Evolutionary conservation across 169 alveolate genomes (phyloP).

Genomic region (Prorocentrum cordatum): DNA sequence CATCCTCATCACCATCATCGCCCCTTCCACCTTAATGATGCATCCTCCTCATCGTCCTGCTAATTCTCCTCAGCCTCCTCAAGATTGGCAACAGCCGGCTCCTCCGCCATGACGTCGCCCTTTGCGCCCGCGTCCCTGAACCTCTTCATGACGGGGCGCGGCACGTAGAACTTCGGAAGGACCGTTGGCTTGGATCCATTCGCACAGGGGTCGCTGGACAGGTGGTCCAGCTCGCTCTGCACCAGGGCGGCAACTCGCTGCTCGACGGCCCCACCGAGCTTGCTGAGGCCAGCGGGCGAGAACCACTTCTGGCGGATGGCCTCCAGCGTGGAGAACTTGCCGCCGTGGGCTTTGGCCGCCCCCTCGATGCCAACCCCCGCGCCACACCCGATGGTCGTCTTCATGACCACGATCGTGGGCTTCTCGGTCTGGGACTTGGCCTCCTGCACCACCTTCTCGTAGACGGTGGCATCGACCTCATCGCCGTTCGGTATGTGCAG

Average conservation of each 20-base stretch:
- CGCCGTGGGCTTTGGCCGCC: conserved; percentile 79
- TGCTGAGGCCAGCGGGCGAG: neutral
- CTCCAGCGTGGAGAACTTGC: conserved; percentile 23
- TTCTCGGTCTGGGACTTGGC: conserved; percentile 76
- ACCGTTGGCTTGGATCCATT: neutral
- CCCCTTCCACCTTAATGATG: no score
- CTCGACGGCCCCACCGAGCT: neutral
- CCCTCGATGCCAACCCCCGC: conserved; percentile 73
- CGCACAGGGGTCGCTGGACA: neutral
- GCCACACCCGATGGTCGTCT: conserved; percentile 78
- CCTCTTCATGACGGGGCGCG: no score
- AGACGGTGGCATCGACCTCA: neutral
- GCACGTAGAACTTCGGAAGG: conserved; percentile 23
- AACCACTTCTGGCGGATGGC: neutral
- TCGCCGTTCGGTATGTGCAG: conserved; percentile 11
- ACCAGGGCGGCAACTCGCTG: neutral
- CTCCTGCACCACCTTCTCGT: conserved; percentile 72
- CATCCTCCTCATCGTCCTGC: no score
- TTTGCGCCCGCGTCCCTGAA: no score
- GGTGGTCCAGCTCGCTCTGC: neutral
- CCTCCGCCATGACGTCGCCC: no score
- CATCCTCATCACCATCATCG: no score
- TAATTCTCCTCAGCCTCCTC: no score
- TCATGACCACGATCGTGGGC: conserved; percentile 76
- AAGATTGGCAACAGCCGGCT: no score